Evolutionary conservation across 768 basidiomycete species (phyloP), one percentile per base, ranked within the genome.

Genomic region (Phylloporus rhodoxanthus): DNA sequence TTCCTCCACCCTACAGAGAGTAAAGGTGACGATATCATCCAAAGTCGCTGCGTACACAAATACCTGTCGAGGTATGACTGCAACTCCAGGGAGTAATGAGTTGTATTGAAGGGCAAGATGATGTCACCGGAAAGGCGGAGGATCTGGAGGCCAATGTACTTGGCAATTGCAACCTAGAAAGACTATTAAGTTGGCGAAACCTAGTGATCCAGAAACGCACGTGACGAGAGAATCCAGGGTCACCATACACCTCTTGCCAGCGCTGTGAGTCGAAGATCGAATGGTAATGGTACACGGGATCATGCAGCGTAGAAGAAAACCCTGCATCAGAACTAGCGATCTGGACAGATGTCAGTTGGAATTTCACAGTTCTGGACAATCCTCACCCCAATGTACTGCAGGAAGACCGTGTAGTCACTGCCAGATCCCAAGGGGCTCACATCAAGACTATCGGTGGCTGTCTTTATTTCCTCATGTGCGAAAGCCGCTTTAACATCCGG

Each of bases 351-450:
- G 25, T 57, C 11, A 54, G 48, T 38, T 40, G 26, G 26, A 54
- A 33, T 20, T 7, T 38, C 5, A 21, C 11, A 17, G 19, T 38
- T 38, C 29, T 44, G 20, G 14, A 8, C n/a, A 32, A 17, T 30
- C 8, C 80, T 68, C 48, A 87, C 78, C 2, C 86, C 86, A 44
- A 82, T 72, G 36, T 83, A 75, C 66, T 97, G 91, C 58, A 98
- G 68, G 72, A 97, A 96, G 8, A 91, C 86, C 0, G 94, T 96
- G 58, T 77, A 97, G 67, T 97, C 95, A 48, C 88, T 91, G 25
- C 91, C 91, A 43, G 84, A 87, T 32, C 91, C 91, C 17, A 92
- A 70, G 14, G 87, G 77, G 0, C 34, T 30, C 26, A 92, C 67
- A 17, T 75, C 77, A 2, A 67, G 59, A 10, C 69, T 63, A 23